Evolutionary conservation across 225 moss, liverwort and hornwort species (phyloP), one percentile per base, ranked within the genome.

Genomic region (Asterella californica): DNA sequence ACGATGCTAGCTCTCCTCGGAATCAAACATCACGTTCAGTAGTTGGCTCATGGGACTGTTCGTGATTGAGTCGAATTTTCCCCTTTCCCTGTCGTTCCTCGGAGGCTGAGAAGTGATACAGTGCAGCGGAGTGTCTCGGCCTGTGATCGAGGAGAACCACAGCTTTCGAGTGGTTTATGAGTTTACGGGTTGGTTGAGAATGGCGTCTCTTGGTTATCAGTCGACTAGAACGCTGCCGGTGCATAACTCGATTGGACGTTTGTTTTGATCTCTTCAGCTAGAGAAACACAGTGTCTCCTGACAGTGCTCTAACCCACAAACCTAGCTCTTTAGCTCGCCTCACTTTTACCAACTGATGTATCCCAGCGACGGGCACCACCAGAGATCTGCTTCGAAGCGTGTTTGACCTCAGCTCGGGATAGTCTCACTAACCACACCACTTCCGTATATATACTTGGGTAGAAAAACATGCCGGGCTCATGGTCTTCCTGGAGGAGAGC

Each of bases 401-500:
- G 24, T 32, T 6, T 46, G 32, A 74, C 29, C 5, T 30, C 8
- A 29, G 15, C 0, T 25, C 17, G 18, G 73, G 52, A 30, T 9
- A 25, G 47, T 32, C 10, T 27, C 22, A 15, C n/a, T 10, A 5
- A 29, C 36, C 17, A 25, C 38, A 47, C 27, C 71, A 17, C 2
- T 25, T 17, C 15, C n/a, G 49, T 46, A 32, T 4, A 42, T 19
- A 74, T 24, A 10, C 9, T 11, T 76, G 17, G 18, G 50, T 50
- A 29, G 73, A 32, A 24, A 38, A 84, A 80, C 59, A 88, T 88
- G 88, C 88, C 88, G 77, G 74, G 84, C 42, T 78, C 80, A 71
- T 88, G 88, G 88, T 74, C 82, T 27, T 80, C 84, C 6, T 88
- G 88, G 88, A 86, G 66, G 82, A 86, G 80, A 78, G 82, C 83